Evolutionary conservation across 176 grass and related monocot species (phyloP).

Genomic region (Bonia amplexicaulis): DNA sequence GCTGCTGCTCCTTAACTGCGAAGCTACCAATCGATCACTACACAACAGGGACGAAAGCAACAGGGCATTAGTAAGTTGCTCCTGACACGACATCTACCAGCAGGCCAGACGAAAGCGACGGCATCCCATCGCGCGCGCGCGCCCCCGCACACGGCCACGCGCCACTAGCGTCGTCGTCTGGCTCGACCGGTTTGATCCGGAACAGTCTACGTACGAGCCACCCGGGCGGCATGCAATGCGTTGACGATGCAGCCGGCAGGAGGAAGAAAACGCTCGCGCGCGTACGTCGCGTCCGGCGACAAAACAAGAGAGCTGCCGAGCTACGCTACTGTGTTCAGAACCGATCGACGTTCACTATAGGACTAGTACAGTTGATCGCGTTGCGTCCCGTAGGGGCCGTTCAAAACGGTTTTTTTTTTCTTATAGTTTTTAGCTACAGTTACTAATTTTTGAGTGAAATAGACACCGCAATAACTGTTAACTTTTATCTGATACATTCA

Average conservation of each 20-base stretch:
- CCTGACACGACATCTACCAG: background rate
- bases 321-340: background rate
- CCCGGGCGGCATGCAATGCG: background rate
- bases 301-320: background rate
- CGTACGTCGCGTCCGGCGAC: background rate
- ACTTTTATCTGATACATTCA: too few relatives aligned
- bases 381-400: background rate
- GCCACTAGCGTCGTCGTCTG: background rate
- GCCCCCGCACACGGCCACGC: background rate
- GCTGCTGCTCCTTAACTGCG: background rate
- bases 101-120: constrained; percentile 5
- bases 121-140: background rate
- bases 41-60: background rate
- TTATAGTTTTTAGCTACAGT: too few relatives aligned
- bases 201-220: background rate
- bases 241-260: background rate
- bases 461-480: too few relatives aligned
- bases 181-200: background rate
- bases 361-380: background rate
- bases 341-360: background rate
- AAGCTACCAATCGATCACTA: background rate
- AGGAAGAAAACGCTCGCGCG: background rate
- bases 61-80: background rate
- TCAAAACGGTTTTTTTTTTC: too few relatives aligned
- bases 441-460: too few relatives aligned